Evolutionary conservation across 2,329 filamentous ascomycete genomes (phyloP).

Genomic region (Alternaria gaisen): DNA sequence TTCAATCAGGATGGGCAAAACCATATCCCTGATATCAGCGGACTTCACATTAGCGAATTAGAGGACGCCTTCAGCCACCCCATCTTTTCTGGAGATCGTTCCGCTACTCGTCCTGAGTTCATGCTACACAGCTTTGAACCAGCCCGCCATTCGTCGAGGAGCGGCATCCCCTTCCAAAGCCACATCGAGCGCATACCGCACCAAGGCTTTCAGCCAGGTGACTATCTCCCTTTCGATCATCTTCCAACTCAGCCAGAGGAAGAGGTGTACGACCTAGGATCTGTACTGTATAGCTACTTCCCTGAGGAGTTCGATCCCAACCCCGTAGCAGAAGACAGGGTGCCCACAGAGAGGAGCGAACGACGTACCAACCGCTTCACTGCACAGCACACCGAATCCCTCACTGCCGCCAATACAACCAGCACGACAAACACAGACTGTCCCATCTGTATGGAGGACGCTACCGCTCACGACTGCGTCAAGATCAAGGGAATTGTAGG

Average conservation of each 20-base stretch:
- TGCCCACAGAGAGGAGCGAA: background rate
- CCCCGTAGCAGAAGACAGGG: background rate
- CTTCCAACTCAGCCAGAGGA: background rate
- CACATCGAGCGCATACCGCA: background rate
- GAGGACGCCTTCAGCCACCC: background rate
- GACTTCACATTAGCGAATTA: background rate
- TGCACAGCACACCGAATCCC: background rate
- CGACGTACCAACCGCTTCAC: background rate
- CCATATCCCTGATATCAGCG: background rate
- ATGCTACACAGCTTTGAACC: background rate
- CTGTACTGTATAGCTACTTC: background rate
- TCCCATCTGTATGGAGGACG: slow-evolving; percentile 1
- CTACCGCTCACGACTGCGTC: background rate
- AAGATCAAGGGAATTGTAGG: background rate
- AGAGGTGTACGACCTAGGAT: background rate
- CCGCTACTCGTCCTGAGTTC: background rate
- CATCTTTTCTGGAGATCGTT: background rate
- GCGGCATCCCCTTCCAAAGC: background rate
- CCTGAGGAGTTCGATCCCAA: background rate
- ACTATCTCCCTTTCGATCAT: background rate
- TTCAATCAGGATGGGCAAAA: background rate
- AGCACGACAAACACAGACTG: background rate
- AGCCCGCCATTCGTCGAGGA: background rate
- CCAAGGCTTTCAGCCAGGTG: background rate
- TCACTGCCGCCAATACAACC: background rate